Evolutionary conservation across 2,329 filamentous ascomycete genomes (phyloP), one percentile per base, ranked within the genome.

Genomic region (Venturia aucupariae): DNA sequence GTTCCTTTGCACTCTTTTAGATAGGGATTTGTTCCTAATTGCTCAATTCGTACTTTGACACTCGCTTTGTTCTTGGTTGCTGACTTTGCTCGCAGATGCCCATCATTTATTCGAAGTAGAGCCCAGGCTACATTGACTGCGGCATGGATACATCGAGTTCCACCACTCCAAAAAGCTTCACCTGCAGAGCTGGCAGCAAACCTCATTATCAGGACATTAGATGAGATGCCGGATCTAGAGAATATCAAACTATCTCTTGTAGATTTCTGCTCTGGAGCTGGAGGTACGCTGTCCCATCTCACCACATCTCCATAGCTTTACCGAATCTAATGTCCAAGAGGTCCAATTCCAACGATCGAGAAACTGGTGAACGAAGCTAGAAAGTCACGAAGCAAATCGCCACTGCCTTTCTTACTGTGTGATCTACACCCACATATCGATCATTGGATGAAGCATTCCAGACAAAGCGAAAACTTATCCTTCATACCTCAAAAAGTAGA

Each of bases 241-340:
- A 46, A 41, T 13, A 71, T 76, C 32, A 76, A 84, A 1, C 86
- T 88, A 73, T 85, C 82, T 22, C 86, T 89, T 69, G 81, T 92
- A 67, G 89, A 92, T 76, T 90, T 91, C 74, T 90, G 88, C 73
- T 86, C 88, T 2, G 89, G 89, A 62, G 86, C 82, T 17, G 89
- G 89, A 48, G 89, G 89, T 65, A 59, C 32, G 67, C 35, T 22
- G 15, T 24, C 4, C 8, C 22, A 27, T 51, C 17, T 38, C 62
- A 42, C 19, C 13, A 32, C 32, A 22, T 41, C 19, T 11, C 22
- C 3, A 62, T 39, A 4, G 35, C 30, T 38, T 32, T 39, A 7
- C 24, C 0, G 0, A 90, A 86, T 1, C 86, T 86, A 0, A 59
- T 72, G 75, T 67, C 71, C 79, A 62, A 39, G 60, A 68, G 68